phyloP scores from a whole-genome alignment of 78 protist genomes.

The Dictyostelium purpureum region DNA sequence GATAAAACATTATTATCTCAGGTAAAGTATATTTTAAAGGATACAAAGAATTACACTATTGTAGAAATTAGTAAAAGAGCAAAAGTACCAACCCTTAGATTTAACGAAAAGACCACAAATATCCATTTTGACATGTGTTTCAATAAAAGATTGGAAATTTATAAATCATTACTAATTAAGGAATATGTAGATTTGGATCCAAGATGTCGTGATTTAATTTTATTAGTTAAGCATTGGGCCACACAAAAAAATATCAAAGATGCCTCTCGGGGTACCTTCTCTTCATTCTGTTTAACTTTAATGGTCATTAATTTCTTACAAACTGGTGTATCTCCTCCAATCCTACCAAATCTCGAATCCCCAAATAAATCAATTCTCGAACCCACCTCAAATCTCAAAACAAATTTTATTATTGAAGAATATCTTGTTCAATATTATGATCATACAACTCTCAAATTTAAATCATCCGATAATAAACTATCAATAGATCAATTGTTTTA shows the following conservation, averaged over 20 bases:
- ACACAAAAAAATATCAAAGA: conserved; percentile 4
- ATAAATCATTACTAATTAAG: conserved; percentile 2
- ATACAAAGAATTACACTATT: neutral
- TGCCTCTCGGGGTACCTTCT: neutral
- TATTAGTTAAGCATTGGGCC: conserved; percentile 21
- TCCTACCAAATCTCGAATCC: neutral
- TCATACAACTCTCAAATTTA: neutral
- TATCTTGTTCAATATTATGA: neutral
- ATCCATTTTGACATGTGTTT: conserved; percentile 20
- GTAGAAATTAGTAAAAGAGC: neutral
- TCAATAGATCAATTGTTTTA: neutral
- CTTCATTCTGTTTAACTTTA: neutral
- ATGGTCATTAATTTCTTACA: conserved; percentile 22
- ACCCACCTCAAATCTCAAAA: neutral
- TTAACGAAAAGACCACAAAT: neutral
- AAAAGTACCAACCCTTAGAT: conserved; percentile 8
- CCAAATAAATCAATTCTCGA: neutral
- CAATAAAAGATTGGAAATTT: neutral
- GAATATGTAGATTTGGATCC: neutral
- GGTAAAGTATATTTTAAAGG: neutral
- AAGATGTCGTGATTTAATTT: neutral
- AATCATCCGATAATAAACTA: neutral
- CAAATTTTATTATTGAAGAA: neutral
- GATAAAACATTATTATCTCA: neutral
- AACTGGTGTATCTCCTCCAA: neutral